Evolutionary conservation across 768 basidiomycete genomes (phyloP).

Genomic region (Mycena chlorophos): DNA sequence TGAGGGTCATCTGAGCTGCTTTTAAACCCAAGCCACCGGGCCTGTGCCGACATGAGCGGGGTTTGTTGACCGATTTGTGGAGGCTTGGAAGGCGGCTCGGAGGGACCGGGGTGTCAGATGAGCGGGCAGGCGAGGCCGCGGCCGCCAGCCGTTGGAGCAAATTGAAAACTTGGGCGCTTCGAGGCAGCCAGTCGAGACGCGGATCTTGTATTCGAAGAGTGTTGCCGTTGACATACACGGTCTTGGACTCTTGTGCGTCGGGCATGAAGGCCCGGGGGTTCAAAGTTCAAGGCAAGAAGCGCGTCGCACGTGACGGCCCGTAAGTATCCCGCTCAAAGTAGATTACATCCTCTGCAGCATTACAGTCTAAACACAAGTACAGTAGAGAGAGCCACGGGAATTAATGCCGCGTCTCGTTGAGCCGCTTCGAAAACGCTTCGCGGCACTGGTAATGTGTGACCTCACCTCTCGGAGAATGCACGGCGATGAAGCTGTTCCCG

Average conservation of each 20-base stretch:
- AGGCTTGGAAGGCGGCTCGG: slow-evolving; percentile 4
- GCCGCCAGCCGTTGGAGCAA: too few relatives aligned
- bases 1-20: not conserved
- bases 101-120: slow-evolving; percentile 19
- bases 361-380: not conserved
- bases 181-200: not conserved
- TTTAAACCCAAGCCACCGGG: slow-evolving; percentile 2
- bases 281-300: too few relatives aligned
- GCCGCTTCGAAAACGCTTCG: slow-evolving; percentile 68
- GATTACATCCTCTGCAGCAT: too few relatives aligned
- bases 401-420: slow-evolving; percentile 44
- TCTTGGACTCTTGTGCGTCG: not conserved
- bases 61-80: slow-evolving; percentile 7
- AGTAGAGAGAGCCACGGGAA: not conserved
- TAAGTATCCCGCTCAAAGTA: too few relatives aligned
- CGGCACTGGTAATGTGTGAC: slow-evolving; percentile 97
- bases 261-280: not conserved
- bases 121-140: slow-evolving; percentile 14
- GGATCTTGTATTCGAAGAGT: too few relatives aligned
- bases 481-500: slow-evolving; percentile 90
- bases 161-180: not conserved
- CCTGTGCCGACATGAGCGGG: slow-evolving; percentile 10
- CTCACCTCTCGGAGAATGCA: slow-evolving; percentile 90
- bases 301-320: too few relatives aligned
- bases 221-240: too few relatives aligned